A percentile compares a stretch with the other conserved stretches of the same genome.
These are phyloP conservation scores for Penicillium brevicompactum DNA, from an alignment of 2,329 filamentous ascomycete species.

Conservation along the genomic window DNA sequence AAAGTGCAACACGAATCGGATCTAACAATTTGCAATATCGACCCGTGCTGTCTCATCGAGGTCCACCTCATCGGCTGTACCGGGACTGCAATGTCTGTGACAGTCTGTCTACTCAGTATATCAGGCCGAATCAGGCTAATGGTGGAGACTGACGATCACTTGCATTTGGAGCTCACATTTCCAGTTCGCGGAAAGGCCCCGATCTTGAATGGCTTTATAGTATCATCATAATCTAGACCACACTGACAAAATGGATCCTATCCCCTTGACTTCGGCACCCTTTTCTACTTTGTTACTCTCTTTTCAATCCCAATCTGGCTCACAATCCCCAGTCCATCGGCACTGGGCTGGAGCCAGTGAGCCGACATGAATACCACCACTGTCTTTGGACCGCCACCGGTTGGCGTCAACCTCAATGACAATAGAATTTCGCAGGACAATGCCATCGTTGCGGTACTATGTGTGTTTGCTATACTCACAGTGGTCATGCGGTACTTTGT, in stretches of 20 bases:
- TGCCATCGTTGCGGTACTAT: slow-evolving; percentile 11
- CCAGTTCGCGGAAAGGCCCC: not conserved
- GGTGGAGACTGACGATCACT: not conserved
- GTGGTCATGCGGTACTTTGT: slow-evolving; percentile 16
- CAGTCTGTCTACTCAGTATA: not conserved
- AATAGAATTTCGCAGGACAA: slow-evolving; percentile 6
- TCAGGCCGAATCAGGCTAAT: not conserved
- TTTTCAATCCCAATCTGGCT: not conserved
- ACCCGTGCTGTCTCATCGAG: not conserved
- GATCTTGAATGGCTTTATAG: not conserved
- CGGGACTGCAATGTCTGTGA: not conserved
- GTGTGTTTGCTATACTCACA: slow-evolving; percentile 4
- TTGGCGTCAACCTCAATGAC: slow-evolving; percentile 11
- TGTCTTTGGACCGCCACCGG: slow-evolving; percentile 14
- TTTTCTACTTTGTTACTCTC: not conserved
- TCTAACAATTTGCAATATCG: not conserved
- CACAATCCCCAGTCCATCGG: not conserved
- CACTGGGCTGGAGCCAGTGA: not conserved
- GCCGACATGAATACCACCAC: slow-evolving; percentile 1
- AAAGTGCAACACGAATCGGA: not conserved
- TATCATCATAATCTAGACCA: not conserved
- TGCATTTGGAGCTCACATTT: not conserved
- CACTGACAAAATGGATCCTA: not conserved
- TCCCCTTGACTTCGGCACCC: not conserved
- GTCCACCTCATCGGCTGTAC: not conserved